Evolutionary conservation across 1,139 yeast species (phyloP), one percentile per base, ranked within the genome.

Genomic region (Lodderomyces jiufengensis): DNA sequence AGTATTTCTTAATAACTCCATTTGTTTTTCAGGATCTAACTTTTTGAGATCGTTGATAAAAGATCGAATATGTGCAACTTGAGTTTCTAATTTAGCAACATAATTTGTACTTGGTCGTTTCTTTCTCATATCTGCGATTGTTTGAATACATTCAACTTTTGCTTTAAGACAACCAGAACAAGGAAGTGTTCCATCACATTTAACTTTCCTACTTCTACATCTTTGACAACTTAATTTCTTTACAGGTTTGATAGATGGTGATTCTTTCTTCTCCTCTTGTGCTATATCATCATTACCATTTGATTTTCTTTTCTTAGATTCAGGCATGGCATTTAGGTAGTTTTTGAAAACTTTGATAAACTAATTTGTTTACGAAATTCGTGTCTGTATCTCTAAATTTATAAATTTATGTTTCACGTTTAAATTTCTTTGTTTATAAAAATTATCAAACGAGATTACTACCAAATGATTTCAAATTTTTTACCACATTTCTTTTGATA

Each of bases 121-220:
- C 48, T 74, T 76, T 32, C 84, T 55, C 61, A 71, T 59, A 49
- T 78, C 84, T 38, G 63, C 62, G 7, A 66, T 64, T n/a, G 71
- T 65, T 31, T 66, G 66, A 20, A 73, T 59, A 50, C 84, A 78
- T 32, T 69, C 73, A 10, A 67, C 59, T 3, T 63, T 61, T 5
- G 68, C 59, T 39, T 64, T 66, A 15, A 54, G 51, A 51, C 84
- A 78, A 34, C 65, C 65, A 16, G 66, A 57, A 46, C 84, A 78
- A 0, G 83, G 83, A 35, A 52, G 55, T 8, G 63, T 66, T 37
- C 65, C 58, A 46, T 73, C 70, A 50, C 84, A 78, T 50, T 73
- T 74, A 44, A 76, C 74, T 48, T 77, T 72, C 34, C 76, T 62
- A n/a, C 59, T 45, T 14, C 81, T 59, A 48, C 82, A 76, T 33